phyloP scores from a whole-genome alignment of 2,329 filamentous ascomycete species.

The Sporothrix inflata region DNA sequence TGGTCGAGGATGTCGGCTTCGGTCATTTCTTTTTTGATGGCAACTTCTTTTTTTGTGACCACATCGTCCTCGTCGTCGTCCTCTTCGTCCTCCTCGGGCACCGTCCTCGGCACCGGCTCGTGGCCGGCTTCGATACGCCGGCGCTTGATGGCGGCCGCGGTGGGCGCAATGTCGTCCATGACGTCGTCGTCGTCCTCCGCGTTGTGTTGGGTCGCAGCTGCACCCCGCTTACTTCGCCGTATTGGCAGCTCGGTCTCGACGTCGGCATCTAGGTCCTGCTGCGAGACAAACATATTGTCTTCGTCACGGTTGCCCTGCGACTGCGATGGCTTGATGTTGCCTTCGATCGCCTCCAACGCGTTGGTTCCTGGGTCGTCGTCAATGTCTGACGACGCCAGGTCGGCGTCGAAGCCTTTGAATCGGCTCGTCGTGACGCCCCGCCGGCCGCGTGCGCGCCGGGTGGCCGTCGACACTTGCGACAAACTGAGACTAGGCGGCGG shows the following conservation, averaged over 20 bases:
- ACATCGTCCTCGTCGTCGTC: conserved; percentile 33
- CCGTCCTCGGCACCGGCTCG: conserved; percentile 45
- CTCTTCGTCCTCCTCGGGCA: conserved; percentile 34
- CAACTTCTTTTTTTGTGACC: conserved; percentile 44
- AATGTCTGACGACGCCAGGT: conserved; percentile 49
- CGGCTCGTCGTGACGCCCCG: conserved; percentile 45
- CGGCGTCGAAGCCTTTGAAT: conserved; percentile 73
- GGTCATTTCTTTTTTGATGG: conserved; percentile 49
- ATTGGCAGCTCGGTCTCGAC: conserved; percentile 34
- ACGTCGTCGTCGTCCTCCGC: conserved; percentile 47
- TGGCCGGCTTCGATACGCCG: conserved; percentile 66
- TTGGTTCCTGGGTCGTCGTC: conserved; percentile 8
- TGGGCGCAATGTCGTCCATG: conserved; percentile 75
- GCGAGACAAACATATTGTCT: conserved; percentile 25
- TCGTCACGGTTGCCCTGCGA: not conserved
- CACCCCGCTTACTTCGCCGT: conserved; percentile 19
- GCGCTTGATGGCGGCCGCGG: conserved; percentile 77
- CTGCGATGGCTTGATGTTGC: not conserved
- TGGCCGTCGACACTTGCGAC: conserved; percentile 31
- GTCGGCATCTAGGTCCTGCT: not conserved
- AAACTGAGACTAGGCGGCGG: conserved; percentile 36
- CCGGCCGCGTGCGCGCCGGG: conserved; percentile 26
- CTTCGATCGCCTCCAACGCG: not conserved
- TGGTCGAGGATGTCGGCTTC: conserved; percentile 68
- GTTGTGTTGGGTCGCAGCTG: not conserved